A percentile compares a stretch with the other conserved stretches of the same genome.
These are phyloP conservation scores for Zopfia rhizophila DNA, from an alignment of 2,329 filamentous ascomycete genomes.

Conservation along the genomic window DNA sequence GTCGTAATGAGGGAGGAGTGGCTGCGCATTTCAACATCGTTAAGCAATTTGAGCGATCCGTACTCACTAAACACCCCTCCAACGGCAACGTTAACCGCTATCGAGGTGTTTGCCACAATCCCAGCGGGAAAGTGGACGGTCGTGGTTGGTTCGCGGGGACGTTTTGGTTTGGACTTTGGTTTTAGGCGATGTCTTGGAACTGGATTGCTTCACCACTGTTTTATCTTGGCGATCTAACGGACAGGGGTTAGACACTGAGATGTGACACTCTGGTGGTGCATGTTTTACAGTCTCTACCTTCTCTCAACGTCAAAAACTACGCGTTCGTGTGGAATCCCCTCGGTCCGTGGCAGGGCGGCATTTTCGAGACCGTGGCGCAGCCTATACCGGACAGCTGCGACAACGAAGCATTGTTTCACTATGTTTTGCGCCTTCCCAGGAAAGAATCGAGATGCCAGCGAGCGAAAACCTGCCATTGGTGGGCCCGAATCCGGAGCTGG, in stretches of 20 bases:
- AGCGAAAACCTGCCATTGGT: constrained; percentile 15
- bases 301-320: constrained; percentile 17
- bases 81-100: constrained; percentile 24
- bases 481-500: background rate
- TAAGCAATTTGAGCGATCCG: too few relatives aligned
- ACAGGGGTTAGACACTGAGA: constrained; percentile 21
- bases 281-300: constrained; percentile 14
- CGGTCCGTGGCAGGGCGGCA: constrained; percentile 23
- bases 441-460: constrained; percentile 8
- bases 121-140: constrained; percentile 16
- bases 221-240: constrained; percentile 47
- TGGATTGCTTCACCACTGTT: constrained; percentile 47
- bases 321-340: background rate
- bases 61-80: too few relatives aligned
- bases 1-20: too few relatives aligned
- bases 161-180: constrained; percentile 36
- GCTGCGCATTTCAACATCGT: too few relatives aligned
- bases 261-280: constrained; percentile 41
- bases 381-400: constrained; percentile 19
- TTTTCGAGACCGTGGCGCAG: constrained; percentile 8
- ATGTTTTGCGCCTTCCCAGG: constrained; percentile 6
- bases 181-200: constrained; percentile 39
- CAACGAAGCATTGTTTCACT: constrained; percentile 26
- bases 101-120: constrained; percentile 35
- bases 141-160: constrained; percentile 33